phyloP scores from a whole-genome alignment of 2,329 filamentous ascomycete species.

The Harringtonia lauricola region DNA sequence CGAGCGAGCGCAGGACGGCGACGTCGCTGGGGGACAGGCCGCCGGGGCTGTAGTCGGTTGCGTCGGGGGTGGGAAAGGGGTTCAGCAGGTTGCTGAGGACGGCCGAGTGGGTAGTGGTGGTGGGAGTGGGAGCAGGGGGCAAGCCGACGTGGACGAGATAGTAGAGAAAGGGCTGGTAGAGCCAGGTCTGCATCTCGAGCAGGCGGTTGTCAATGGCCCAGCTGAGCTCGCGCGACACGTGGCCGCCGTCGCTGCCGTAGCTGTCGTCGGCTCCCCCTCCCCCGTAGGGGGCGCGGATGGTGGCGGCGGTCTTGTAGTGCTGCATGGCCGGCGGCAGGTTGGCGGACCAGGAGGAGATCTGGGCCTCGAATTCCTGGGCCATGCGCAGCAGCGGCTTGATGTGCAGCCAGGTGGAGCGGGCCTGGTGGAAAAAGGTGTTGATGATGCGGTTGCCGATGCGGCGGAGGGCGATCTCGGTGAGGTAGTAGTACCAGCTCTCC shows the following conservation, averaged over 20 bases:
- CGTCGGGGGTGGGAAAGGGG: background rate
- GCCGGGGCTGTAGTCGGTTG: background rate
- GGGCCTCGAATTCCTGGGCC: background rate
- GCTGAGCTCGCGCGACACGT: background rate
- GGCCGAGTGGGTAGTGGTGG: background rate
- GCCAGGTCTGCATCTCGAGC: background rate
- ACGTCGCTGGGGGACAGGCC: background rate
- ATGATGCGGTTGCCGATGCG: conserved; percentile 3
- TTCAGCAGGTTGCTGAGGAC: background rate
- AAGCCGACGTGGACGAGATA: background rate
- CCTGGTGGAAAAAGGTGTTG: background rate
- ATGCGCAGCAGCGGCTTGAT: conserved; percentile 1
- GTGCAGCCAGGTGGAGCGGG: background rate
- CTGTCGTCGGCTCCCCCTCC: background rate
- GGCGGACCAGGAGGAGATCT: background rate
- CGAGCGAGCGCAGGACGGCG: background rate
- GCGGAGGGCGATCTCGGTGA: conserved; percentile 2
- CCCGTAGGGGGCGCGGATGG: background rate
- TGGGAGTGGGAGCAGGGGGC: background rate
- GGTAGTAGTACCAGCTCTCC: conserved; percentile 6
- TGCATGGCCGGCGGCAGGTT: background rate
- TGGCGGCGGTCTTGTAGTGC: background rate
- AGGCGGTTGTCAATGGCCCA: conserved; percentile 1
- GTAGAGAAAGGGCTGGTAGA: background rate
- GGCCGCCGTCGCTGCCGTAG: background rate